phyloP scores from a whole-genome alignment of 306 rosid species.

The Canavalia ensiformis region DNA sequence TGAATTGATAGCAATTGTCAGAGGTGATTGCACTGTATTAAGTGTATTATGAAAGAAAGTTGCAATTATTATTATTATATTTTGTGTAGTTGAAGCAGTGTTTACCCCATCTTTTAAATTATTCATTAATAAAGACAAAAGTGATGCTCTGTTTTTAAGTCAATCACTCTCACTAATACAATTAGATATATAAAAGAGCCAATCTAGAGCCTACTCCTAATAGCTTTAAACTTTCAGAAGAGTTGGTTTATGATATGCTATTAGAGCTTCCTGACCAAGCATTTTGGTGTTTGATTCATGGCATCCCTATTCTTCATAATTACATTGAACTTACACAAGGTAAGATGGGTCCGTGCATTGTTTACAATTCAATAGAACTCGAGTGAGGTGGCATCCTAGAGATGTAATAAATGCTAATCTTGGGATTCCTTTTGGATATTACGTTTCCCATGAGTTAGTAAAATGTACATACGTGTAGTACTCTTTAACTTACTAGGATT shows the following conservation, averaged over 20 bases:
- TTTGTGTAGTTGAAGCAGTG: neutral
- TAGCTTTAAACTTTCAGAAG: neutral
- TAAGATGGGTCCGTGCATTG: neutral
- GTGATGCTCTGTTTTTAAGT: neutral
- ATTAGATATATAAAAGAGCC: neutral
- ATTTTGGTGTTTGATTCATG: neutral
- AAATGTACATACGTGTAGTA: neutral
- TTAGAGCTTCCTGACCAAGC: neutral
- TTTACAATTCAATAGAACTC: no score
- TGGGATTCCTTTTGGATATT: constrained; percentile 24
- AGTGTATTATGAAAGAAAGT: neutral
- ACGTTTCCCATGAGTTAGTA: neutral
- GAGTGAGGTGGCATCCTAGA: neutral
- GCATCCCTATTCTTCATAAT: neutral
- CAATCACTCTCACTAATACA: neutral
- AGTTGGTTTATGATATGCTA: neutral
- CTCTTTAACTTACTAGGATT: constrained; percentile 1
- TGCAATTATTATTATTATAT: neutral
- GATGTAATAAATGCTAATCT: neutral
- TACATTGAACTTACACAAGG: neutral
- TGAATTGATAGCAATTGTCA: neutral
- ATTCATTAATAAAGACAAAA: neutral
- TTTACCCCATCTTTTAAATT: constrained; percentile 1
- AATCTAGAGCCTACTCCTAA: neutral
- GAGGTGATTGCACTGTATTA: neutral